These are phyloP conservation scores for Halteria grandinella DNA, from an alignment of 73 alveolate genomes.

Conservation along the genomic window DNA sequence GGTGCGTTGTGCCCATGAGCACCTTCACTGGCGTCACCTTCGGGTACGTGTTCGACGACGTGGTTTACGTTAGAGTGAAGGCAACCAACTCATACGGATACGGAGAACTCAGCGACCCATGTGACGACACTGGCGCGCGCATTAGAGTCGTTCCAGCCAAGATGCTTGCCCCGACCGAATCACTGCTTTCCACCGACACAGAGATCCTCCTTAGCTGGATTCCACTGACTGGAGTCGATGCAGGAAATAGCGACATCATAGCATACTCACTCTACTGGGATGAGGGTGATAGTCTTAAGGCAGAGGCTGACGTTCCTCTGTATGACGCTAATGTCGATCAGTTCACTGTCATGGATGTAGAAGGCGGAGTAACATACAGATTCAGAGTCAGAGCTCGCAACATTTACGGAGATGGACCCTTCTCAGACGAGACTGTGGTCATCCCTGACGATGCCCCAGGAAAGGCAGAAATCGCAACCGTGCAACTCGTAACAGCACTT, in stretches of 20 bases:
- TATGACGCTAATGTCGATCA: no score
- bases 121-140: slow-evolving; percentile 24
- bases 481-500: neutral
- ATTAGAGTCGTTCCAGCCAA: slow-evolving; percentile 23
- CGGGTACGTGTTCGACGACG: slow-evolving; percentile 1
- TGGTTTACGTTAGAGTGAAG: neutral
- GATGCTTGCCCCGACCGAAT: slow-evolving; percentile 36
- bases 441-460: slow-evolving; percentile 33
- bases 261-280: slow-evolving; percentile 48
- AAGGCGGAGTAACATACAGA: slow-evolving; percentile 33
- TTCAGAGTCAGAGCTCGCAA: slow-evolving; percentile 54
- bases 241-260: slow-evolving; percentile 37
- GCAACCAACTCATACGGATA: slow-evolving; percentile 8
- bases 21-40: slow-evolving; percentile 8
- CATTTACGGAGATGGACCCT: slow-evolving; percentile 42
- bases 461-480: slow-evolving; percentile 15
- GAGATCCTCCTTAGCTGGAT: slow-evolving; percentile 45
- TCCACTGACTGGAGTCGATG: neutral
- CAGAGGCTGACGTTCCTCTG: no score
- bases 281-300: no score
- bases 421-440: neutral
- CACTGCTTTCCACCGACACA: neutral
- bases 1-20: slow-evolving; percentile 25
- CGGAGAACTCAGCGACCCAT: neutral
- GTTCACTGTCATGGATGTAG: no score